These are phyloP conservation scores for Allium cepa DNA, from an alignment of 106 monocot genomes.

Conservation along the genomic window DNA sequence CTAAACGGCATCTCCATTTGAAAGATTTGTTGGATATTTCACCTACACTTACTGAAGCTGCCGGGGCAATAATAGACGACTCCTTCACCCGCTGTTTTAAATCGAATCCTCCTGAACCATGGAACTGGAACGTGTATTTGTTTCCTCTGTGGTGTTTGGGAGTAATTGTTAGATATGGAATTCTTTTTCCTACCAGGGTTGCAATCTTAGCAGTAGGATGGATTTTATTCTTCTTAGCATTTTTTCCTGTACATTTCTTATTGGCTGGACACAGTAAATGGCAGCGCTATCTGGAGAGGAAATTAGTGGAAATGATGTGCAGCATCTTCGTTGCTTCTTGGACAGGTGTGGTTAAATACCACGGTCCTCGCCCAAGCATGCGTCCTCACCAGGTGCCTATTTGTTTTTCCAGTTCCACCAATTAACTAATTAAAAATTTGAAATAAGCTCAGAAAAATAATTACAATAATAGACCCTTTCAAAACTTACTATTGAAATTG, in stretches of 20 bases:
- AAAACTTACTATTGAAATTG: no score
- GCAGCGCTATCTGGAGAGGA: slow-evolving; percentile 28
- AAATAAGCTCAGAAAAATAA: no score
- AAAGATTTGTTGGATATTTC: slow-evolving; percentile 49
- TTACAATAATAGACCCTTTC: no score
- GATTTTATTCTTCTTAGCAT: slow-evolving; percentile 14
- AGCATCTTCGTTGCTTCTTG: slow-evolving; percentile 86
- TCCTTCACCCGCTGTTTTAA: slow-evolving; percentile 3
- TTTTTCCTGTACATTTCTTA: slow-evolving; percentile 17
- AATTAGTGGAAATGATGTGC: slow-evolving; percentile 86
- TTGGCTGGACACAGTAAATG: slow-evolving; percentile 3
- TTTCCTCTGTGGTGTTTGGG: slow-evolving; percentile 96
- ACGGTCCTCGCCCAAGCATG: slow-evolving; percentile 86
- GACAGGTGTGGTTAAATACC: slow-evolving; percentile 90
- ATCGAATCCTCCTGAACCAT: slow-evolving; percentile 7
- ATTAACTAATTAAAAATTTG: no score
- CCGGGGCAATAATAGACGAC: slow-evolving; percentile 45
- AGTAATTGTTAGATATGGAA: slow-evolving; percentile 69
- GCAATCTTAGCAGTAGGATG: slow-evolving; percentile 13
- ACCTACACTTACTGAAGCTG: slow-evolving; percentile 51
- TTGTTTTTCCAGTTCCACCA: not conserved
- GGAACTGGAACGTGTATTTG: slow-evolving; percentile 81
- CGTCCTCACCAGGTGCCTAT: slow-evolving; percentile 65
- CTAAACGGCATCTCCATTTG: slow-evolving; percentile 3
- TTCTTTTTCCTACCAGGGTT: slow-evolving; percentile 49